Base-by-base conservation (phyloP, 2,329 filamentous ascomycete species). In the Pyrenophora seminiperda region DNA sequence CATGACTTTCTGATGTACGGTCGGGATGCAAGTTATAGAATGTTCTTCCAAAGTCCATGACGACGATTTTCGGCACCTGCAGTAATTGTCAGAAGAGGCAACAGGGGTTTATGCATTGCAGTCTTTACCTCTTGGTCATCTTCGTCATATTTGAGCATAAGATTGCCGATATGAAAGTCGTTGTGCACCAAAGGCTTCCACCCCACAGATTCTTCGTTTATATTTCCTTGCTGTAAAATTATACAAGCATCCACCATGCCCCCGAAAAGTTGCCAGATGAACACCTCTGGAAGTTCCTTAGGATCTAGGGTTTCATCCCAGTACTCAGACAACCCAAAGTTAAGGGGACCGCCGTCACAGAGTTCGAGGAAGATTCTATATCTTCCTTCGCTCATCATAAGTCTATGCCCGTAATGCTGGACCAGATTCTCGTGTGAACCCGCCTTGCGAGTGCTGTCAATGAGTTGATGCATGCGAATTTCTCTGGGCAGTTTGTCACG, bases 351-450 rank as follows among this genome's bases (percentile, higher is more conserved):
- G 20, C 49, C 43, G 19, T 41, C 32, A 15, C 33, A 52, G 34
- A 47, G 43, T 7, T 47, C 22, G 5, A 52, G 33, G 22, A 40
- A 52, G 11, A 52, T 29, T 10, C 49, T 22, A 15, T 39, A 52
- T 34, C 38, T 38, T 13, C 38, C 38, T 13, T 38, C 31, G 7
- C 14, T 18, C 49, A 52, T 47, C 38, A 47, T 42, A 7, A 52
- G 29, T 20, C 49, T 24, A 27, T 52, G 37, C 7, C 42, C 42
- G 10, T 22, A 9, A 17, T 52, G 43, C 32, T 32, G 4, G 11
- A 42, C 14, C 13, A 52, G 19, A 34, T 30, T 39, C 14, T 5
- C 7, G 20, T 31, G 18, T 3, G 30, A 7, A 7, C 14, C 10
- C 10, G 24, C 18, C 4, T 4, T 22, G 5, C 11, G 22, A n/a